Evolutionary conservation across 202 grass and related monocot genomes (phyloP), one percentile per base, ranked within the genome.

Genomic region (Zoysia matrella): DNA sequence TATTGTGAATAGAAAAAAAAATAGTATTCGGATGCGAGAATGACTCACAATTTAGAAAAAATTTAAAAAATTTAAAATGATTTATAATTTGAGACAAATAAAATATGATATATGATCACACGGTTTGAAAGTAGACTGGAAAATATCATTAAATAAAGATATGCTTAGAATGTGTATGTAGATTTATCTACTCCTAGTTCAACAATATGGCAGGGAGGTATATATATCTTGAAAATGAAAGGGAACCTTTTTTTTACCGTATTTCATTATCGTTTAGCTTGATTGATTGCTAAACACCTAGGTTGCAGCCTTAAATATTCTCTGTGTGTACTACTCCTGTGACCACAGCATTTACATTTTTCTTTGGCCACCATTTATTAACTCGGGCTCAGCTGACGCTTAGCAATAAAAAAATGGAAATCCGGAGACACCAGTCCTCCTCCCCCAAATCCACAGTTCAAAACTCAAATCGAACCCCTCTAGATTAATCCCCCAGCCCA

Each of bases 361-460:
- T 2, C 7, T 52, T 2, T 2, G 50, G 50, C 30, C 60, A 62
- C 22, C 60, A 62, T 62, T 62, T 62, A 62, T 11, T 62, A 62
- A 62, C 60, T 39, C 60, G 36, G 8, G 7, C 58, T 36, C 13
- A 61, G 8, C 58, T 61, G 58, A 61, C 58, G 8, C 58, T 36
- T 39, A 4, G 3, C n/a, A 60, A 69, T 48, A 54, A 52, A 64
- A 67, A 18, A n/a, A 15, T 4, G 11, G 55, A 7, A 67, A 11
- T 13, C 22, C 36, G 12, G 56, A 80, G 65, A 80, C 77, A 80
- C 1, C 52, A 39, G 77, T 80, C 65, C 65, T 48, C 30, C 30
- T 36, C 42, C 52, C 76, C 64, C 14, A 78, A 79, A 58, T 68
- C 65, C 65, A 45, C 65, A 69, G 52, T 69, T 72, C 67, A 81